A percentile compares a stretch with the other conserved stretches of the same genome.
These are phyloP conservation scores for Trichoderma atrobrunneum DNA, from an alignment of 2,329 filamentous ascomycete species.

Conservation along the genomic window DNA sequence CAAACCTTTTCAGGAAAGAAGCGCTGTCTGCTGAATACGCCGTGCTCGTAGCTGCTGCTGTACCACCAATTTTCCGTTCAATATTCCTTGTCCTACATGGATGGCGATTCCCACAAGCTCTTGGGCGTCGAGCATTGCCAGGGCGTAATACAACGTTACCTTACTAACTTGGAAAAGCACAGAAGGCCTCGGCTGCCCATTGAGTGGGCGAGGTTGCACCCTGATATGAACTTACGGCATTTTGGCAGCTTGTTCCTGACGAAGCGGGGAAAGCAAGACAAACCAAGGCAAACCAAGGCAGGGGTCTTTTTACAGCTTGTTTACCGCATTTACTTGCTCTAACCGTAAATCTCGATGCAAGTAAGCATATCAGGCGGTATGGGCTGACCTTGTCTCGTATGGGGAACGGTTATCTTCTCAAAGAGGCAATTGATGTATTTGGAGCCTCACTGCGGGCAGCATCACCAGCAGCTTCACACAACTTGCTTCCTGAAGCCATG, in stretches of 20 bases:
- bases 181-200: neutral
- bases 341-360: neutral
- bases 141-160: conserved; percentile 17
- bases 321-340: neutral
- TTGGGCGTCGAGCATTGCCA: neutral
- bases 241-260: conserved; percentile 11
- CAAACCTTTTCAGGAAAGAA: neutral
- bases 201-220: neutral
- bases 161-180: conserved; percentile 5
- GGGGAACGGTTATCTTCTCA: neutral
- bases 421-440: neutral
- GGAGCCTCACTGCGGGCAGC: neutral
- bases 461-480: neutral
- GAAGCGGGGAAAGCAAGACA: conserved; percentile 11
- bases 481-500: neutral
- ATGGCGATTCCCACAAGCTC: neutral
- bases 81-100: neutral
- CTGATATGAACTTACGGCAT: neutral
- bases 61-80: neutral
- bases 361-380: neutral
- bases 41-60: neutral
- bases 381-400: neutral
- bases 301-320: neutral
- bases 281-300: neutral
- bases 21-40: neutral